Evolutionary conservation across 768 basidiomycete genomes (phyloP), one percentile per base, ranked within the genome.

Genomic region (Serendipita indica): DNA sequence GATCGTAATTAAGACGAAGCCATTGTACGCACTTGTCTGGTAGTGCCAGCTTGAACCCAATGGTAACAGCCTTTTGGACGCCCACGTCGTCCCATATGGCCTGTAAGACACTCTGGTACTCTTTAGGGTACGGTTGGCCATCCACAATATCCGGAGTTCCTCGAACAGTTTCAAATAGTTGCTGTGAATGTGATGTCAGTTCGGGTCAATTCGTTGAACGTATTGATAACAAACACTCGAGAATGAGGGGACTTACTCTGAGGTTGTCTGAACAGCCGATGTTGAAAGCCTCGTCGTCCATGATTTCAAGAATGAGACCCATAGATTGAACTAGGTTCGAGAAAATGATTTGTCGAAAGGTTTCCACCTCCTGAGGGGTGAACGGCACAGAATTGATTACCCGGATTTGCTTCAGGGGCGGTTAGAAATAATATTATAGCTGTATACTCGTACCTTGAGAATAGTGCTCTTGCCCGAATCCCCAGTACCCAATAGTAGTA

Each of bases 381-480:
- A 96, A 99, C 0, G 89, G 85, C 1, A 89, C 74, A 60, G 81
- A 79, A 71, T 98, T 93, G 56, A 99, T 96, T 35, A 96, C 75
- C 35, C 92, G 83, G 94, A 96, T 98, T 84, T 98, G 92, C 86
- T 92, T 64, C 49, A 27, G 7, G 35, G 41, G 22, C 27, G 39
- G 14, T 13, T 3, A 52, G 39, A 22, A 46, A 25, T 28, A 12
- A 3, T 5, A 25, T 20, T 35, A 13, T 43, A 64, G 45, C 65
- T 58, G 39, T 39, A n/a, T 22, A 22, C 16, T 22, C 68, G 41
- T 61, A 84, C 85, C 76, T 91, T 92, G 69, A 92, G 77, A 66
- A 96, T 78, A 6, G 92, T 96, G 3, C 87, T 89, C 71, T 96
- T 97, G 25, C 92, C 92, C 33, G 85, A 88, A 67, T 94, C 92